Evolutionary conservation across 31 red algal species (phyloP), one percentile per base, ranked within the genome.

Genomic region (Odonthalia washingtoniensis): DNA sequence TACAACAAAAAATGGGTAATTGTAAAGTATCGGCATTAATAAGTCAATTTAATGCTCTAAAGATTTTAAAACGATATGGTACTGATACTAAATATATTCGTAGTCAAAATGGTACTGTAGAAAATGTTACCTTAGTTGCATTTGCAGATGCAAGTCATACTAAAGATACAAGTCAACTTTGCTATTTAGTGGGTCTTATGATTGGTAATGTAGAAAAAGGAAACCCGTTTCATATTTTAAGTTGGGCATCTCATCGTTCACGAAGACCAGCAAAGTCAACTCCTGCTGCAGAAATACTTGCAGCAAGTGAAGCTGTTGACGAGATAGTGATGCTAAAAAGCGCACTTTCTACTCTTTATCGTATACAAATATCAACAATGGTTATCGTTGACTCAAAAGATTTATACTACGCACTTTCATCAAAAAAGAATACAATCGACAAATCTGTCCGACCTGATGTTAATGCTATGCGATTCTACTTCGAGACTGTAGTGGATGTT

Each of bases 81-180:
- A 78, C 75, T 4, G 9, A 6, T 9, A 14, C 75, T 32, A 40
- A 5, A 24, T 78, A 53, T 53, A 36, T 57, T 57, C 12, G 12
- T 14, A 9, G 49, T 57, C 9, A 9, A 57, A 21, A 57, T 57
- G 21, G 12, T 57, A 21, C 9, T 14, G 21, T 57, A 9, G 12
- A 57, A 57, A 57, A 57, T 14, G 9, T 57, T 14, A 14, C 74
- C 0, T 31, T 78, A 5, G 36, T 78, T 46, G 75, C 26, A 2
- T 78, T 78, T 53, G 18, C 75, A 78, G 75, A 78, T 53, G 75
- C 36, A 5, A 53, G 42, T 52, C 40, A 44, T 2, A 78, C 75
- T n/a, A 21, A 49, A 3, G 75, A 78, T 52, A 32, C 45, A 18
- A 44, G 75, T 9, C 36, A 78, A 53, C 40, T 52, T 53, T 40